Evolutionary conservation across 2,329 filamentous ascomycete genomes (phyloP).

Genomic region (Thelonectria blattea): DNA sequence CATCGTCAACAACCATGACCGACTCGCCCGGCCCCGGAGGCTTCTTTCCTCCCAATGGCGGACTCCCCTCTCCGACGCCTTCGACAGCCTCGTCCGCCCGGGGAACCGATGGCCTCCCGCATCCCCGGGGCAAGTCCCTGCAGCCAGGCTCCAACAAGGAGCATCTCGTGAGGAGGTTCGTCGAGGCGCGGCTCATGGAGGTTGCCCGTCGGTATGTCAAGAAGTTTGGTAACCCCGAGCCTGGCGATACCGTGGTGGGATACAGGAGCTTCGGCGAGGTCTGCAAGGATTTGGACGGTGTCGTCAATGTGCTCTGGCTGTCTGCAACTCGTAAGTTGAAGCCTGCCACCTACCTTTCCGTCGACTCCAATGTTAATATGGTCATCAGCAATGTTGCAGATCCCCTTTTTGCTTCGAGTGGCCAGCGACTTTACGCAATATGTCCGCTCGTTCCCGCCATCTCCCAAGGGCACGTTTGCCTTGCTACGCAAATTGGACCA

Average conservation of each 20-base stretch:
- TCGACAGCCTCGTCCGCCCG: constrained; percentile 53
- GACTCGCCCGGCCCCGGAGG: constrained; percentile 50
- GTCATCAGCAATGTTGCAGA: constrained; percentile 62
- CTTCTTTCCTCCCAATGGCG: constrained; percentile 53
- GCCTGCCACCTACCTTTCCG: accelerated
- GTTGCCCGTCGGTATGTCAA: constrained; percentile 66
- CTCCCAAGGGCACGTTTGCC: constrained; percentile 70
- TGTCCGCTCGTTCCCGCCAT: constrained; percentile 70
- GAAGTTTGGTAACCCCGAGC: constrained; percentile 57
- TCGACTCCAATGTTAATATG: constrained; percentile 7
- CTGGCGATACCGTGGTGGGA: constrained; percentile 55
- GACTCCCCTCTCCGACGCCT: constrained; percentile 62
- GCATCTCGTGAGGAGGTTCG: constrained; percentile 63
- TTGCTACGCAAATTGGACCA: constrained; percentile 81
- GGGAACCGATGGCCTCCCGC: constrained; percentile 54
- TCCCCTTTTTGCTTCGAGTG: constrained; percentile 81
- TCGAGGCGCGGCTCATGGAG: constrained; percentile 58
- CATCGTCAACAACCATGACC: not conserved
- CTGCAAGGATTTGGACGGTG: constrained; percentile 72
- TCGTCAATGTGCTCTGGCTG: constrained; percentile 85
- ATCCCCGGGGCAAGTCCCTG: constrained; percentile 59
- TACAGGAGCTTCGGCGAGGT: constrained; percentile 71
- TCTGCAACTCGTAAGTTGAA: constrained; percentile 77
- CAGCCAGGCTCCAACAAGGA: constrained; percentile 65
- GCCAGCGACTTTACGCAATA: constrained; percentile 76